Evolutionary conservation across 1,284 basidiomycete genomes (phyloP).

Genomic region (Ceratobasidium papillatum): DNA sequence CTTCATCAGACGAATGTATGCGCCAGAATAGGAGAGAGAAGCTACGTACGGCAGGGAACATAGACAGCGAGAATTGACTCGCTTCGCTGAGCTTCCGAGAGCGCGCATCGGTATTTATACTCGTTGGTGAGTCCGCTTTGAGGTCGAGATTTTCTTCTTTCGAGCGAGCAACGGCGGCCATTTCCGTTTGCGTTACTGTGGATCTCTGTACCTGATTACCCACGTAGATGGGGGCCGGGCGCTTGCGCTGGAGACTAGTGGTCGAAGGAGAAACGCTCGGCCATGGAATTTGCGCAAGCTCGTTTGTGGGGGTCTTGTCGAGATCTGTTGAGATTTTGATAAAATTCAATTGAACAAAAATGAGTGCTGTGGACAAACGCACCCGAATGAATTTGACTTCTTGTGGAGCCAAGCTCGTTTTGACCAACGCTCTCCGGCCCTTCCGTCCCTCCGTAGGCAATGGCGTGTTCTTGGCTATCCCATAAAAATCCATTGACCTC

Average conservation of each 20-base stretch:
- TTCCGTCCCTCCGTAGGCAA: background rate
- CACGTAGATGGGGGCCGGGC: constrained; percentile 27
- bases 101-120: background rate
- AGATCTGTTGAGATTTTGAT: background rate
- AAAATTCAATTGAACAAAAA: background rate
- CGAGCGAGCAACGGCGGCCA: background rate
- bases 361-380: background rate
- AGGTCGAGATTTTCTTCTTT: background rate
- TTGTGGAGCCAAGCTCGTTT: background rate
- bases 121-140: background rate
- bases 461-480: background rate
- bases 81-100: background rate
- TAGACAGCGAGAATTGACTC: constrained; percentile 16
- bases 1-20: background rate
- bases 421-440: background rate
- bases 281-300: background rate
- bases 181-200: background rate
- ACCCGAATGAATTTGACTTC: constrained; percentile 9
- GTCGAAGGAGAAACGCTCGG: background rate
- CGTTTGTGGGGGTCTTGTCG: constrained; percentile 8
- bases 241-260: background rate
- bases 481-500: background rate
- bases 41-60: constrained; percentile 22
- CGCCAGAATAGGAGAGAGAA: background rate
- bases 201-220: constrained; percentile 28